Evolutionary conservation across 2,329 filamentous ascomycete species (phyloP), one percentile per base, ranked within the genome.

Genomic region (Aspergillus pseudonomiae): DNA sequence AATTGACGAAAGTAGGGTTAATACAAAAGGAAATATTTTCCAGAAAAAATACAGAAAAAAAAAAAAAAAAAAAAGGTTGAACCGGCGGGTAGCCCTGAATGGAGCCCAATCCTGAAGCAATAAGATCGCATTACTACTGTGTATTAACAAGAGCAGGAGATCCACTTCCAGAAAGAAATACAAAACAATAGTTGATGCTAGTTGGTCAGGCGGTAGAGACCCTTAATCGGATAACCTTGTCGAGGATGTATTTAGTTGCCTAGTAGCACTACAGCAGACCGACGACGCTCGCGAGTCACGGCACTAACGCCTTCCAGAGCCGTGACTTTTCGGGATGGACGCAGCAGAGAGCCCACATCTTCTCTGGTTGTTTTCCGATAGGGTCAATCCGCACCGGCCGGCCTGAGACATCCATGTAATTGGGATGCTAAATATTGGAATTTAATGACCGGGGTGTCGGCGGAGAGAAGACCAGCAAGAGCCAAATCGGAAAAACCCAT

Each of bases 21-120:
- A 54, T 62, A 60, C 63, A 45, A 24, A 55, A n/a, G 32, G 43
- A 43, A n/a, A 43, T 58, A 57, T 65, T 65, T 65, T 64, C 39
- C 65, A 59, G 63, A 67, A 60, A 57, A 65, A 58, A 63, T 62
- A 58, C 65, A 63, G 65, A 64, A 48, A 43, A 59, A 58, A 36
- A 32, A 48, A 43, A 59, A 58, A 36, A 32, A 12, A 6, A 19
- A 36, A 50, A 45, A 36, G 36, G 24, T 28, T 28, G 26, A 26
- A 26, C 43, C 26, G 48, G 32, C 48, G 26, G 48, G 16, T 11
- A 52, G 26, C 26, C 48, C 14, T 32, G 11, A 19, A 52, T 19
- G 28, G 48, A 28, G 32, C 48, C 48, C 7, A 36, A 34, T 45
- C 34, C 30, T 50, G 57, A 39, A 52, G 57, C 48, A 59, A 41